phyloP scores from a whole-genome alignment of 2,329 filamentous ascomycete genomes.

The Passalora sequoiae region DNA sequence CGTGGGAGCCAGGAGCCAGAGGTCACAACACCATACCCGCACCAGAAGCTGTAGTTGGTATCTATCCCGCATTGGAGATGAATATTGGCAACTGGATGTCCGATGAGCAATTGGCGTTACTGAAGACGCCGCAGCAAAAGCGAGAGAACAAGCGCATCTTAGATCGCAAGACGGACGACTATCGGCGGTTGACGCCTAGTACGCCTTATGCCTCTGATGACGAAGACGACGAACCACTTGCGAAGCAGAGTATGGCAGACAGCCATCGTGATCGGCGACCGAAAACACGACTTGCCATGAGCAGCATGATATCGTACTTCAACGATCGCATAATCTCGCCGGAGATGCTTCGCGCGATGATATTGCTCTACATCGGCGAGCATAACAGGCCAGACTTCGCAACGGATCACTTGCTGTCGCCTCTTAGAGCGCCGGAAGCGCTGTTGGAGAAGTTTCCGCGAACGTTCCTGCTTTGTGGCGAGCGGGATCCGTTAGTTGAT shows the following conservation, averaged over 20 bases:
- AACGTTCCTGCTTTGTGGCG: slow-evolving; percentile 88
- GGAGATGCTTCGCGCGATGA: slow-evolving; percentile 99
- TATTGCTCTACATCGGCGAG: slow-evolving; percentile 92
- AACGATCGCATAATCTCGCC: slow-evolving; percentile 91
- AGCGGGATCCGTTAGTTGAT: slow-evolving; percentile 90
- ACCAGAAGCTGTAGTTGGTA: slow-evolving; percentile 77
- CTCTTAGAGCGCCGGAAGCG: slow-evolving; percentile 79
- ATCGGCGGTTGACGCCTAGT: slow-evolving; percentile 70
- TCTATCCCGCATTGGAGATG: slow-evolving; percentile 91
- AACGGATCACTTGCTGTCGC: slow-evolving; percentile 84
- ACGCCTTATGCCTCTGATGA: slow-evolving; percentile 79
- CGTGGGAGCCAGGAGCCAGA: slow-evolving; percentile 30
- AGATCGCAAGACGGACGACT: slow-evolving; percentile 81
- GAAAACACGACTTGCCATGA: slow-evolving; percentile 79
- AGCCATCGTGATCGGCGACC: slow-evolving; percentile 7
- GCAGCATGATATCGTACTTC: slow-evolving; percentile 97
- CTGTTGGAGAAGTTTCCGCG: slow-evolving; percentile 85
- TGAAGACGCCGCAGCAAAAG: slow-evolving; percentile 73
- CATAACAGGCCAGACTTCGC: slow-evolving; percentile 90
- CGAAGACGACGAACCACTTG: slow-evolving; percentile 47
- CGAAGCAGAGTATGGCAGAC: not conserved
- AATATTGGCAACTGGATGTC: slow-evolving; percentile 99
- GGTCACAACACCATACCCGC: slow-evolving; percentile 38
- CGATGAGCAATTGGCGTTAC: slow-evolving; percentile 92
- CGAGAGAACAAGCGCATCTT: slow-evolving; percentile 75